These are phyloP conservation scores for Marsdenia floribunda DNA, from an alignment of 257 asterid genomes.

Conservation along the genomic window DNA sequence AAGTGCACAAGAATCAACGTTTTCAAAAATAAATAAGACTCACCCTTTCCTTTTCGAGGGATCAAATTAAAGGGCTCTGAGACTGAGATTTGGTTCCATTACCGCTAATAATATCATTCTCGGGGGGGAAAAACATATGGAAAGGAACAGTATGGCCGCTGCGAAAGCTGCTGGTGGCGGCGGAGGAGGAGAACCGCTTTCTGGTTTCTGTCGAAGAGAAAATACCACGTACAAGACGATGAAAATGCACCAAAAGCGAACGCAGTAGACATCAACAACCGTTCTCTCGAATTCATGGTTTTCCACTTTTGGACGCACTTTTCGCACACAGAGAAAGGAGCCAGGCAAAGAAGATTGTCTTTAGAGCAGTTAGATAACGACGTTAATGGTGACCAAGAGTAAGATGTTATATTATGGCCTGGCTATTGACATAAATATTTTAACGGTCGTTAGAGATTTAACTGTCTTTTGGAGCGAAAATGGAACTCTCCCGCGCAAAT, in stretches of 20 bases:
- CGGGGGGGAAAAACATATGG: not conserved
- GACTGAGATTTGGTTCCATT: constrained; percentile 27
- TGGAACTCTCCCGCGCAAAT: too few species aligned
- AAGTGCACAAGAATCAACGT: not conserved
- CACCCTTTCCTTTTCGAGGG: constrained; percentile 73
- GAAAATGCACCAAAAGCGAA: constrained; percentile 55
- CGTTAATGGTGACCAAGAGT: too few species aligned
- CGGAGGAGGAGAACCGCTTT: constrained; percentile 16
- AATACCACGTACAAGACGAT: constrained; percentile 40
- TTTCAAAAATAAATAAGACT: constrained; percentile 7
- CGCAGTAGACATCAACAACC: constrained; percentile 53
- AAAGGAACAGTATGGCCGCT: constrained; percentile 12
- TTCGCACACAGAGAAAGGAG: not conserved
- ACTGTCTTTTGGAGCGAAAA: too few species aligned
- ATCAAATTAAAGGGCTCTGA: constrained; percentile 64
- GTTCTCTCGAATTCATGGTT: constrained; percentile 65
- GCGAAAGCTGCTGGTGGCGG: not conserved
- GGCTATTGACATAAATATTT: too few species aligned
- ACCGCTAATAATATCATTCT: constrained; percentile 1
- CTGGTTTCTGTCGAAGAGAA: constrained; percentile 31
- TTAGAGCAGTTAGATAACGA: too few species aligned
- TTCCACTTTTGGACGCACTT: not conserved
- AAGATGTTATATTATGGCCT: too few species aligned
- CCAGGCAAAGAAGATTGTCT: too few species aligned
- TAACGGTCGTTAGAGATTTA: too few species aligned